These are phyloP conservation scores for Skeletonema potamos DNA, from an alignment of 108 stramenopile genomes.

Conservation along the genomic window DNA sequence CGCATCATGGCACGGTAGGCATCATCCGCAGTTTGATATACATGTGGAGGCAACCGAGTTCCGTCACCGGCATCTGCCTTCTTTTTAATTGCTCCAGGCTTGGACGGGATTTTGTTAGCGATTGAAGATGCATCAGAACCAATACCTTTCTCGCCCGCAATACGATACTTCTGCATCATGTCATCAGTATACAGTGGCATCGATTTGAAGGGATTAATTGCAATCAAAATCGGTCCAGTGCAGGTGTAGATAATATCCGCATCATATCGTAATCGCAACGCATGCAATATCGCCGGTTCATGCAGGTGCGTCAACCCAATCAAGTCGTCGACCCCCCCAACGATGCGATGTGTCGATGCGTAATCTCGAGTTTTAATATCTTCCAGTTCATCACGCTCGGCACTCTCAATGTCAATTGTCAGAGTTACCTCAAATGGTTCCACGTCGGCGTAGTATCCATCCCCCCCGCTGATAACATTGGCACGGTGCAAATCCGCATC, in stretches of 20 bases:
- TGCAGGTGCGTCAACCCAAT: constrained; percentile 48
- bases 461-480: constrained; percentile 3
- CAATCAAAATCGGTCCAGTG: constrained; percentile 69
- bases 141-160: constrained; percentile 17
- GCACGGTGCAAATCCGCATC: constrained; percentile 14
- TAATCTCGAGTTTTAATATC: constrained; percentile 81
- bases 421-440: constrained; percentile 60
- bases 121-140: constrained; percentile 43
- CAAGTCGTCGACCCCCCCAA: constrained; percentile 36
- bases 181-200: constrained; percentile 45
- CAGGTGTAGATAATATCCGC: constrained; percentile 59
- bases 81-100: background rate
- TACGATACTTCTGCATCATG: constrained; percentile 39
- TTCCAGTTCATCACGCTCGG: constrained; percentile 76
- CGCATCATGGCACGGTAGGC: constrained; percentile 76
- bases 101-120: background rate
- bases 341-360: constrained; percentile 41
- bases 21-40: constrained; percentile 74
- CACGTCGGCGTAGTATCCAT: constrained; percentile 55
- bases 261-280: constrained; percentile 48
- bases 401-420: constrained; percentile 70
- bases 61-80: constrained; percentile 6
- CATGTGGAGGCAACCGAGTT: constrained; percentile 62
- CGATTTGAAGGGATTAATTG: constrained; percentile 64
- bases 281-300: constrained; percentile 47